Percentiles rank a stretch among this genome's conserved stretches.
phyloP scores from a whole-genome alignment of 2,329 filamentous ascomycete species.

The Curvularia eragrostidis region DNA sequence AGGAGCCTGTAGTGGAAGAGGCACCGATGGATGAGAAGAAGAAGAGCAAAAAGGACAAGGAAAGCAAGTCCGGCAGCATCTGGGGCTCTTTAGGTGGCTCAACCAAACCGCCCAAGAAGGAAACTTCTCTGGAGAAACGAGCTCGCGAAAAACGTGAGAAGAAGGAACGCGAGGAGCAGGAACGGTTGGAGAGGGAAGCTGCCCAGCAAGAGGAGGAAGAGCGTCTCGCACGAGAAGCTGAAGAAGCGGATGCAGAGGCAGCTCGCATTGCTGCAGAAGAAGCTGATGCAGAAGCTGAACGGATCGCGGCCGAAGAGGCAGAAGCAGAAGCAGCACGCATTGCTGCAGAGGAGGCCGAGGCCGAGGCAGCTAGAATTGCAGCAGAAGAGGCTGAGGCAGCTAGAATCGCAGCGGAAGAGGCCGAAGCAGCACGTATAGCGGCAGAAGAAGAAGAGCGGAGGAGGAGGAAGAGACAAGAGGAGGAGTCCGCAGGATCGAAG shows the following conservation, averaged over 20 bases:
- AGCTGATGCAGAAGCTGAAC: conserved; percentile 20
- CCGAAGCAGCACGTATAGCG: conserved; percentile 9
- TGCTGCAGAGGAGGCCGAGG: conserved; percentile 32
- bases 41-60: conserved; percentile 38
- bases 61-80: conserved; percentile 27
- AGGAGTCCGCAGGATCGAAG: conserved; percentile 33
- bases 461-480: conserved; percentile 32
- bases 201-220: conserved; percentile 51
- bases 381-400: conserved; percentile 14
- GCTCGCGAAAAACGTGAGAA: conserved; percentile 36
- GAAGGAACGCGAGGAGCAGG: conserved; percentile 37
- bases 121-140: conserved; percentile 48
- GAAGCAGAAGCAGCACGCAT: conserved; percentile 32
- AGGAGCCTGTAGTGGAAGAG: conserved; percentile 19
- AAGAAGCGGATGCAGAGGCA: conserved; percentile 41
- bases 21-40: conserved; percentile 32
- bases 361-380: conserved; percentile 24
- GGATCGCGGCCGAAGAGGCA: conserved; percentile 28
- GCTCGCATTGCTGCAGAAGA: conserved; percentile 28
- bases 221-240: conserved; percentile 33
- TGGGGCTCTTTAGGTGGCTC: conserved; percentile 31
- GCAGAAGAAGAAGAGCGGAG: conserved; percentile 33
- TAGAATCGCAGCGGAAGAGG: conserved; percentile 25
- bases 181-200: conserved; percentile 46
- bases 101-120: conserved; percentile 35